Evolutionary conservation across 2,329 filamentous ascomycete genomes (phyloP), one percentile per base, ranked within the genome.

Genomic region (Alternaria triticina): DNA sequence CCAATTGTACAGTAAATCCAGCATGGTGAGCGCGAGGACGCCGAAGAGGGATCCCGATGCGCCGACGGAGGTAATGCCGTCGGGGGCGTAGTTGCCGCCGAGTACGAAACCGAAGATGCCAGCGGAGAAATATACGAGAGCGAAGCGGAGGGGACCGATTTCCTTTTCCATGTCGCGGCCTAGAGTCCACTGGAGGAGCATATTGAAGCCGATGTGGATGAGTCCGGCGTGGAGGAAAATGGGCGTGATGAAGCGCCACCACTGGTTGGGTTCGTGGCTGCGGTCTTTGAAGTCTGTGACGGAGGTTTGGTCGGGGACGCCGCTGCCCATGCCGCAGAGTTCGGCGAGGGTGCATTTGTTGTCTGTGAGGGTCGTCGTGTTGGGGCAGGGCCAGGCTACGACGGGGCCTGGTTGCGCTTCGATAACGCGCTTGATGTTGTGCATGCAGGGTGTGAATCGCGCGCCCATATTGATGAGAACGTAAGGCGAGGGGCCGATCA

Each of bases 401-500:
- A 78, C 57, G 90, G 85, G 4, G 75, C 70, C 2, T 62, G 54
- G 54, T 2, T 62, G 75, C 71, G 5, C 75, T 61, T 88, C 84
- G 73, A 90, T 90, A 36, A 94, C 84, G 50, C 85, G 86, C 46
- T 87, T 79, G 68, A 92, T 86, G 71, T 92, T 93, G 83, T 95
- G 94, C 96, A 99, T 99, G 81, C 96, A 99, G 7, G 94, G 93
- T 4, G 91, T 88, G 77, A 92, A 99, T 65, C 96, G 90, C 44
- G 94, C 93, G 62, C 96, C 96, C 93, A 99, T 97, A 80, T 97
- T 97, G 83, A 98, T 97, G 73, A 97, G 88, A 23, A 98, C 89
- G 71, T 93, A 93, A 2, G 90, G 88, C 6, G 94, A 97, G 1
- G 96, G 96, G 0, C 96, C 96, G 75, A 99, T 97, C 93, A 99